A percentile compares a stretch with the other conserved stretches of the same genome.
Conservation (phyloP, 768 basidiomycete species). For the Phanerochaete sordida region DNA sequence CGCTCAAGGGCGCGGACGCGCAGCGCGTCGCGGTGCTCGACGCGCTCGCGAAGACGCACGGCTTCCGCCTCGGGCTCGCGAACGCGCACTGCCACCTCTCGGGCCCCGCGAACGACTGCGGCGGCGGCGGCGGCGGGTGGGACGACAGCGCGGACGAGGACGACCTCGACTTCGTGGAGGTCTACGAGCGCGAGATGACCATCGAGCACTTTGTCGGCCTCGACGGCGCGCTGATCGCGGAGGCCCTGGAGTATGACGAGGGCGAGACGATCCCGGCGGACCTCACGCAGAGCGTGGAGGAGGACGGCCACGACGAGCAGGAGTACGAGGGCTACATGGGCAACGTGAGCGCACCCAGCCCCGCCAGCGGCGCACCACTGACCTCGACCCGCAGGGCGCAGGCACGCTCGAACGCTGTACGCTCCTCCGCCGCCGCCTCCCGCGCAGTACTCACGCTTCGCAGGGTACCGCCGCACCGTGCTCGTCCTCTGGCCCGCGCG, state of each 20-base stretch:
- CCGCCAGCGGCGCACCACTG: not conserved
- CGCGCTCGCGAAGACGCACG: conserved; percentile 30
- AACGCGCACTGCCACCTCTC: conserved; percentile 28
- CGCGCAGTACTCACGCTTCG: not conserved
- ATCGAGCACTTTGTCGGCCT: conserved; percentile 19
- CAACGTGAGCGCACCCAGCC: conserved; percentile 20
- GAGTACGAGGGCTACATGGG: conserved; percentile 28
- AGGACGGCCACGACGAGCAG: conserved; percentile 17
- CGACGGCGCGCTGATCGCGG: conserved; percentile 11
- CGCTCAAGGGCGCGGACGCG: conserved; percentile 39
- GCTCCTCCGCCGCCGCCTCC: not conserved
- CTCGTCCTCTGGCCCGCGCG: conserved; percentile 23
- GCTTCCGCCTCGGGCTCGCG: conserved; percentile 34
- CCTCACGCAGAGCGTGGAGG: conserved; percentile 13
- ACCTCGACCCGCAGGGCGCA: conserved; percentile 13
- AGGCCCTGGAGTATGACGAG: conserved; percentile 1
- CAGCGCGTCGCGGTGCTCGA: conserved; percentile 30
- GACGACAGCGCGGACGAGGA: conserved; percentile 1
- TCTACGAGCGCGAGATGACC: conserved; percentile 7
- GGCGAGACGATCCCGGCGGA: conserved; percentile 18
- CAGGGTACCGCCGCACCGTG: conserved; percentile 24
- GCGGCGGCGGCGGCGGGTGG: not conserved
- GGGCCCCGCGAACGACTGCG: conserved; percentile 13
- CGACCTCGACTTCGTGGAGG: conserved; percentile 15
- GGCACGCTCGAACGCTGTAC: conserved; percentile 21